Evolutionary conservation across 1,284 basidiomycete species (phyloP), one percentile per base, ranked within the genome.

Genomic region (Trichosporon coremiiforme): DNA sequence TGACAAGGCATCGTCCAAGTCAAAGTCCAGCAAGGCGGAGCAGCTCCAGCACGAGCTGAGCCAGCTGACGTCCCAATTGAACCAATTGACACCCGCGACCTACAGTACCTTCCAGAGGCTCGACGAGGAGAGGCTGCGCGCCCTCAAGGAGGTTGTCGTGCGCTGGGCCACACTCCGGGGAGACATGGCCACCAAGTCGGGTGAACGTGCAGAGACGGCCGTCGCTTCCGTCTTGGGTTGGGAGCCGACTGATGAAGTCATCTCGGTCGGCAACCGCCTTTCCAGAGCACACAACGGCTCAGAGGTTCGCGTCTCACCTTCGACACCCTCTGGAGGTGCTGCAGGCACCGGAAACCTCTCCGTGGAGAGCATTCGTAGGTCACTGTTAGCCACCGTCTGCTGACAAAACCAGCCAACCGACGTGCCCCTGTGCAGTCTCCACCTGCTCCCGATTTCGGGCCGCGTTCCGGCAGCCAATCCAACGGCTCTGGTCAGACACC

Each of bases 131-230:
- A 74, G 84, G 15, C 71, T 84, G 22, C 73, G 74, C 4, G 71
- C 71, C 13, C 69, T 84, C 33, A 85, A 85, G 70, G 83, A 85
- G 73, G 70, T 82, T 25, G 69, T 78, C 10, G 80, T 84, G 10
- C 76, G 82, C 47, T 85, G 80, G 78, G 79, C 80, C 4, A 85
- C 83, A 0, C 72, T 78, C 15, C 75, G 78, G 33, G 78, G 77
- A 0, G 84, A 85, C 67, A 76, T 80, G 65, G 80, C 82, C 0
- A 72, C 76, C 5, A 72, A 75, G 47, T 78, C 81, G 41, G 77
- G 80, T 9, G 79, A 83, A 66, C 73, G 79, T 22, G 78, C 80
- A 2, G 83, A 83, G 67, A 64, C 73, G 3, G 74, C 72, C 10
- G 79, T 84, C 15, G 78, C 78, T 13, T 66, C 66, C 15, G 45